phyloP scores from a whole-genome alignment of 75 land plant genomes.

The Pseudotsuga menziesii region DNA sequence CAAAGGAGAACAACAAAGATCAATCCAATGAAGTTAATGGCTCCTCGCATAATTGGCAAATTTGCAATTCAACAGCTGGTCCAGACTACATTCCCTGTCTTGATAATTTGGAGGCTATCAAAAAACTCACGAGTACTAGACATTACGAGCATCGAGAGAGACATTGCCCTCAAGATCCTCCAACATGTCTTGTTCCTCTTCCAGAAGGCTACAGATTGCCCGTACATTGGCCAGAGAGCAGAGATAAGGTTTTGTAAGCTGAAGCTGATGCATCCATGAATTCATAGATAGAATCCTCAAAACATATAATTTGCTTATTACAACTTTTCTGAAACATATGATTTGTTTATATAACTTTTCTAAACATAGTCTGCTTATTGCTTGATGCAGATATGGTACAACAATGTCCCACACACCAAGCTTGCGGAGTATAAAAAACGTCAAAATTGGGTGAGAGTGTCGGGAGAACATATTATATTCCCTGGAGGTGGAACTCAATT shows the following conservation, averaged over 20 bases:
- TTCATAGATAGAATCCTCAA: neutral
- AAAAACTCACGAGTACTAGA: slow-evolving; percentile 28
- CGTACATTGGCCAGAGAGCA: slow-evolving; percentile 60
- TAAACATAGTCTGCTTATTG: neutral
- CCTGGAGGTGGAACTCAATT: slow-evolving; percentile 90
- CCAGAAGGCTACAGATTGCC: slow-evolving; percentile 54
- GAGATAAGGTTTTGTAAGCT: slow-evolving; percentile 37
- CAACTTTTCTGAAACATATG: neutral
- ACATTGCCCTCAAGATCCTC: slow-evolving; percentile 54
- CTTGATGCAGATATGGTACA: slow-evolving; percentile 52
- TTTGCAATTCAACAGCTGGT: slow-evolving; percentile 39
- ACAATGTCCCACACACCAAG: slow-evolving; percentile 72
- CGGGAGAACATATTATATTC: slow-evolving; percentile 56
- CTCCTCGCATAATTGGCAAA: slow-evolving; percentile 37
- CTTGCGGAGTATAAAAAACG: slow-evolving; percentile 55
- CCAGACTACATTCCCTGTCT: slow-evolving; percentile 68
- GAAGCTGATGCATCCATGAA: neutral
- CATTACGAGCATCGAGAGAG: slow-evolving; percentile 72
- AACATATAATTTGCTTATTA: neutral
- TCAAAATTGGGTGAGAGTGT: slow-evolving; percentile 73
- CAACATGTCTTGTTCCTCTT: slow-evolving; percentile 61
- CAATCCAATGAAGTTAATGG: slow-evolving; percentile 6
- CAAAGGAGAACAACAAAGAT: slow-evolving; percentile 13
- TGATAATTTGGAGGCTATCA: slow-evolving; percentile 51
- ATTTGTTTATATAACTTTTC: neutral